Percentiles rank a stretch among this genome's conserved stretches.
Conservation (phyloP, 108 stramenopile species). For the Fragilariopsis cylindrus region DNA sequence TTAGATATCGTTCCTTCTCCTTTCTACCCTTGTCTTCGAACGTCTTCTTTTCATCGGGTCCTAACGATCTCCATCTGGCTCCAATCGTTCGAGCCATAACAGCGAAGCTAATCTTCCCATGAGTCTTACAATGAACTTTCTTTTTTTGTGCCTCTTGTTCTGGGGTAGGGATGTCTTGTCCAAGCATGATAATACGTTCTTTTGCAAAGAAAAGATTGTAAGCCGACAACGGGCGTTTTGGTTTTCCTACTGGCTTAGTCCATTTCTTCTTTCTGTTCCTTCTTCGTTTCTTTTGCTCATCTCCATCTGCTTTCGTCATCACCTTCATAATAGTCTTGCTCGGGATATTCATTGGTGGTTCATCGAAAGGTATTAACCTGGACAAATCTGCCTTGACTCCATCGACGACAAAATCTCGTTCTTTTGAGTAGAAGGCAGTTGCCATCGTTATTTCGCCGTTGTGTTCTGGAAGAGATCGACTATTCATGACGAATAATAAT, state of each 20-base stretch:
- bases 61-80: conserved; percentile 52
- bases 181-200: conserved; percentile 24
- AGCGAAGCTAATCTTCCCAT: conserved; percentile 46
- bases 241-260: conserved; percentile 46
- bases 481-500: background rate
- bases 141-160: conserved; percentile 24
- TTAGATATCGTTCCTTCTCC: conserved; percentile 49
- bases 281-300: conserved; percentile 15
- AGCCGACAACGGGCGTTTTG: conserved; percentile 40
- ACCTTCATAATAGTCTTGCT: background rate
- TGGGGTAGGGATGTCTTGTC: conserved; percentile 20
- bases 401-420: conserved; percentile 3
- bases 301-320: background rate
- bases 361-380: background rate
- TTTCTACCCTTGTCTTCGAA: conserved; percentile 41
- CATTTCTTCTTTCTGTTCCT: conserved; percentile 33
- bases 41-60: conserved; percentile 24
- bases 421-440: background rate
- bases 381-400: background rate
- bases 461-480: background rate
- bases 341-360: background rate
- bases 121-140: conserved; percentile 26
- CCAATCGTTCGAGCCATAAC: conserved; percentile 55
- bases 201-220: conserved; percentile 46
- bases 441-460: background rate